Base-by-base conservation (phyloP, 192 early-diverging fungal genomes). In the Entomortierella chlamydospora region DNA sequence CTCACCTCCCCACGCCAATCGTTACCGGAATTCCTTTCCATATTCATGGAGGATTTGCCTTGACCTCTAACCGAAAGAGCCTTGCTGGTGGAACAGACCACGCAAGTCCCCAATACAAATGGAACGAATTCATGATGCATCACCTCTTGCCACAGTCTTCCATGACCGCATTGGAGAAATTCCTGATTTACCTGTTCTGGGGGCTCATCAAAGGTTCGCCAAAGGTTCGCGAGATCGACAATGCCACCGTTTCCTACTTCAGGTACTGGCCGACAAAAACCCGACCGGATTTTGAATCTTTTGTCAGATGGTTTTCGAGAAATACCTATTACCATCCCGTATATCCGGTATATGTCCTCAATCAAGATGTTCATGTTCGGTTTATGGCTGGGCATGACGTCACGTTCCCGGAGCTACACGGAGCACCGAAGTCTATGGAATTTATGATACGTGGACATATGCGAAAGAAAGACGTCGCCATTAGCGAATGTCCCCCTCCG, bases 21-120 rank as follows among this genome's bases (percentile, higher is more conserved):
- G 3, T 2, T 6, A 81, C 82, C 2, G 47, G 34, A 10, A 13
- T 83, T 18, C 56, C 53, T 4, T 82, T 84, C 11, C 74, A 83
- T 28, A 33, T 83, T 29, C 83, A 84, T 55, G 83, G 82, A 2
- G 61, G 15, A 0, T 84, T 83, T 62, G 83, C 61, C 1, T 17
- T 83, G 33, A 66, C 65, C 8, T 80, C 72, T 12, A 64, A 68
- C 31, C 68, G 83, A 22, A 69, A 64, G 23, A 57, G 22, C 8
- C 26, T 82, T 13, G 64, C 61, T 2, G 63, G 62, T 1, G 63
- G 57, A 28, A 56, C 55, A 2, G 62, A 58, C n/a, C 11, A 51
- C 2, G 28, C 30, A 15, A 49, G 59, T 9, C 20, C 42, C 4
- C 49, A 39, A 25, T 7, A 12, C 8, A 41, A 29, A 0, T 74